Evolutionary conservation across 2,329 filamentous ascomycete genomes (phyloP), one percentile per base, ranked within the genome.

Genomic region (Didymella arachidicola): DNA sequence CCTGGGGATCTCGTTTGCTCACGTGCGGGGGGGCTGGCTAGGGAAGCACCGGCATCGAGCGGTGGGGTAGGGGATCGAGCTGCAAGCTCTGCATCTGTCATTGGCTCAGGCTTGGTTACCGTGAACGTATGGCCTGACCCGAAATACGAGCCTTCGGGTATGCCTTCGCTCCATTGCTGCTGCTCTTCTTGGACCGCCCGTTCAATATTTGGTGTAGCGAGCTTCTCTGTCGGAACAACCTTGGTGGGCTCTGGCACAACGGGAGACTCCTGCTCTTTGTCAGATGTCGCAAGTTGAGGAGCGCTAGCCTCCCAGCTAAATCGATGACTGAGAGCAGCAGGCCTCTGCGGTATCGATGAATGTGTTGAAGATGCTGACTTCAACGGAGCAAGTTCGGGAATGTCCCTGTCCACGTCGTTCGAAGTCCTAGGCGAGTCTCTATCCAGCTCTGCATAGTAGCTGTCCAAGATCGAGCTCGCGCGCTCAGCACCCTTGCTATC

Each of bases 381-480:
- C 41, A 59, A 34, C 1, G 56, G 56, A 18, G 56, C 56, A n/a
- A 59, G 36, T 51, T 59, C 45, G 3, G 56, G 56, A 32, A 59
- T 50, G 11, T 59, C 50, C 26, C 56, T 39, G 14, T 38, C 39
- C 6, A 59, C n/a, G 26, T 66, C 71, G 39, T 62, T 62, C 44
- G 68, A 75, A 51, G 42, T 68, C 55, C 36, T 72, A 44, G 78
- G 80, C 41, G 70, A 67, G 19, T 59, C 48, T 26, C 83, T 80
- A 42, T 81, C 82, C 8, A 76, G 74, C 26, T 83, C 80, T 2
- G 82, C 81, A 66, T 91, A 90, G 43, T 89, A 87, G 60, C 83
- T 83, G 0, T 86, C 83, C 2, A 89, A 78, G 64, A 90, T 88
- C 18, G 83, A 85, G 71, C 87, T 90, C 50, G 88, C 86, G 39